Evolutionary conservation across 495 filamentous ascomycete genomes (phyloP), one percentile per base, ranked within the genome.

Genomic region (Mycothermus thermophilus): DNA sequence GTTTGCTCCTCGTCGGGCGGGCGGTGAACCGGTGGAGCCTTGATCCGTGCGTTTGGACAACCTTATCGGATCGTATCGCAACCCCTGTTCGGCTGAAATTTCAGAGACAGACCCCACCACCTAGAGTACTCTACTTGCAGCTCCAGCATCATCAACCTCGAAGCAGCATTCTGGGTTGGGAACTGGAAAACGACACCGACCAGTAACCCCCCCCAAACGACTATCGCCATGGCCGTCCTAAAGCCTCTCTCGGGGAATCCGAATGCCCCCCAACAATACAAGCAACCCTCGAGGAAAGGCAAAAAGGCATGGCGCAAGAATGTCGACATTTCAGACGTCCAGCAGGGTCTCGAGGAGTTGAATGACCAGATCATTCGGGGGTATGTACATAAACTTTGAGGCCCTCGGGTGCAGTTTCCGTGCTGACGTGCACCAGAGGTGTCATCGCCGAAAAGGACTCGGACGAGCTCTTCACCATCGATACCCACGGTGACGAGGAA

Each of bases 301-400:
- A 97, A 97, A 63, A 94, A 87, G 59, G 90, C 90, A 13, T 97
- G 90, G 90, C 71, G 90, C 45, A 97, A 96, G 58, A 92, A 97
- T 63, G 82, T 96, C 49, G 85, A 97, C 57, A 69, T 96, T 31
- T 75, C 82, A 10, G 78, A 90, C 35, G 68, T 97, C 16, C 70
- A 84, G 44, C 64, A 77, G 42, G 90, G 92, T 28, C 72, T 97
- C 28, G 80, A 92, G 37, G 60, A 78, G 41, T 63, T 85, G 44
- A 80, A 86, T 41, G 81, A 87, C 27, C 84, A 93, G 62, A 75
- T 92, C 43, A 83, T 92, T 40, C 73, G 76, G 67, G 86, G 84
- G 87, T 88, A 70, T 18, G 64, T 34, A n/a, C 34, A 33, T 18
- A 25, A 21, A 1, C 15, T 25, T 5, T 21, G 2, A n/a, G n/a